Percentiles rank a stretch among this genome's conserved stretches.
Evolutionary conservation across 164 flowering plant species (phyloP).

Genomic region (Paratinospora sagittata): DNA sequence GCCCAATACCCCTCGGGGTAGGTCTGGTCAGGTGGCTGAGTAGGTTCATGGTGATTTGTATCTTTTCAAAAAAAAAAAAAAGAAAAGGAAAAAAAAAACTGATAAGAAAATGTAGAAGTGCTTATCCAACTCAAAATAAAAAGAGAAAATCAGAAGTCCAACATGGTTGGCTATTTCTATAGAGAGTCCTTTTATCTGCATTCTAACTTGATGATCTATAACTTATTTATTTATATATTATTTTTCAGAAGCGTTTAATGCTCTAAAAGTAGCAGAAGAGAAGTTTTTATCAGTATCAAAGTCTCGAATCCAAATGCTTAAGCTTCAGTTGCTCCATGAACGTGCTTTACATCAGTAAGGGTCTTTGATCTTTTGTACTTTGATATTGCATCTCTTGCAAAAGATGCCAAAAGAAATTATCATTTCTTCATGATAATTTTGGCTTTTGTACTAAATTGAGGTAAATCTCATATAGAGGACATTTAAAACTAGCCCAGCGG

Average conservation of each 20-base stretch:
- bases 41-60: too few species aligned
- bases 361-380: not conserved
- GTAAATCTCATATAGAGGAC: conserved; percentile 46
- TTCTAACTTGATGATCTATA: not conserved
- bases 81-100: too few species aligned
- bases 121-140: not conserved
- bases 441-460: conserved; percentile 3
- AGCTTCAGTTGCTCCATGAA: conserved; percentile 87
- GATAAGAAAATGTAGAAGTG: too few species aligned
- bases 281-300: conserved; percentile 60
- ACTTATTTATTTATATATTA: not conserved
- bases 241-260: conserved; percentile 72
- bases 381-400: not conserved
- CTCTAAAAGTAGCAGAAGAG: conserved; percentile 71
- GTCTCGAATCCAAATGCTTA: conserved; percentile 59
- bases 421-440: not conserved
- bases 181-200: not conserved
- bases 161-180: not conserved
- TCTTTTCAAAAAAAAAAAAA: too few species aligned
- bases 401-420: not conserved
- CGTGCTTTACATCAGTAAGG: conserved; percentile 70
- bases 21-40: too few species aligned
- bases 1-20: too few species aligned
- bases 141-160: not conserved
- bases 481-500: conserved; percentile 74